A percentile compares a stretch with the other conserved stretches of the same genome.
Conservation (phyloP, 75 land plant genomes). For the Larix kaempferi region DNA sequence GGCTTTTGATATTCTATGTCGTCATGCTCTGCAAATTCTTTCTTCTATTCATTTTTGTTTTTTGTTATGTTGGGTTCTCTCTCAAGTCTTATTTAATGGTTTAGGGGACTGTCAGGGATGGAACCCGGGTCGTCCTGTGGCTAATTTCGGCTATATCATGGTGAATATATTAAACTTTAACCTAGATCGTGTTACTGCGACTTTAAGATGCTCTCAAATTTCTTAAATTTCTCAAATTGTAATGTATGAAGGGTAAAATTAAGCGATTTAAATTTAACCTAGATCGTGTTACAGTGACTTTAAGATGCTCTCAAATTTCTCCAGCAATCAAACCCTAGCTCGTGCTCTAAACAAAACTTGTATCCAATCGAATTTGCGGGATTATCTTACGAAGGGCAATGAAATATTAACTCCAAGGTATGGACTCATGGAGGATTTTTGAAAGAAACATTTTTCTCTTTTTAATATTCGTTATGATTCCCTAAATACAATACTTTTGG, state of each 20-base stretch:
- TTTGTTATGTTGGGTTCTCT: neutral
- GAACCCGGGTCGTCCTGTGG: neutral
- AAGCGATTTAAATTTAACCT: neutral
- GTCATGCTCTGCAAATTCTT: neutral
- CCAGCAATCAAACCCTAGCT: neutral
- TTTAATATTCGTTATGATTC: no score
- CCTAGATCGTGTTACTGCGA: neutral
- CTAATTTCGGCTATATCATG: neutral
- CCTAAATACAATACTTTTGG: no score
- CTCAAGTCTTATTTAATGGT: neutral
- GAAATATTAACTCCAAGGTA: no score
- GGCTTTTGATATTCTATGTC: slow-evolving; percentile 3
- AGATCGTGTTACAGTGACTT: neutral
- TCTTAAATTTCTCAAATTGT: no score
- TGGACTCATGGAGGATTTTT: no score
- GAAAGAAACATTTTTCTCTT: no score
- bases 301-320: neutral
- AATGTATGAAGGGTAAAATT: neutral
- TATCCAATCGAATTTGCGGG: no score
- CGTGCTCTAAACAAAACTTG: neutral
- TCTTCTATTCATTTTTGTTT: neutral
- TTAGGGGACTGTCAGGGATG: neutral
- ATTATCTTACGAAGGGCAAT: no score
- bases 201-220: neutral
- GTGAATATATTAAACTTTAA: neutral